Conservation (phyloP, 176 grass and related monocot genomes). For the Tuctoria greenei region DNA sequence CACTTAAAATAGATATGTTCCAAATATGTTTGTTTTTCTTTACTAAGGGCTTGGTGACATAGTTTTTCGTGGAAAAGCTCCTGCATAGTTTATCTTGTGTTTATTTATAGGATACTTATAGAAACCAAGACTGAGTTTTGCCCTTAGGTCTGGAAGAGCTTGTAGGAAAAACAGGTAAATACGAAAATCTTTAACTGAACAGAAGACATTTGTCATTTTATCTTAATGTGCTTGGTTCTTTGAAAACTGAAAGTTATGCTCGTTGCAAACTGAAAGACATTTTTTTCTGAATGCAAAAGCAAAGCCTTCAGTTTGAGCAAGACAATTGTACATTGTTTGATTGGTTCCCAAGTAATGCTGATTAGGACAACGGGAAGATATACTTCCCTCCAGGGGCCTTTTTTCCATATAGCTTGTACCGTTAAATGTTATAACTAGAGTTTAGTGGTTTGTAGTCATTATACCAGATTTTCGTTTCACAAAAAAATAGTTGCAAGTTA, state of each 20-base stretch:
- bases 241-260: conserved; percentile 3
- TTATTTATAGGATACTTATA: conserved; percentile 37
- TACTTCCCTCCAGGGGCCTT: conserved; percentile 1
- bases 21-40: conserved; percentile 13
- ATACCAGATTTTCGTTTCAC: conserved; percentile 18
- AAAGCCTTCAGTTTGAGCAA: conserved; percentile 40
- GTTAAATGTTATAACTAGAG: conserved; percentile 16
- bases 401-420: conserved; percentile 36
- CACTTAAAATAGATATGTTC: conserved; percentile 32
- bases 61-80: conserved; percentile 30
- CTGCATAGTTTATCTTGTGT: conserved; percentile 35
- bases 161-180: conserved; percentile 45
- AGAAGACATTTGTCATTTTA: background rate
- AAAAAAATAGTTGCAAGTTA: conserved; percentile 14
- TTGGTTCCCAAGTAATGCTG: conserved; percentile 30
- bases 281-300: conserved; percentile 34
- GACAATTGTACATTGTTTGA: conserved; percentile 60
- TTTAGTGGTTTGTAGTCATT: background rate
- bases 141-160: conserved; percentile 12
- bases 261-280: background rate
- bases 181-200: conserved; percentile 8
- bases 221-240: conserved; percentile 5
- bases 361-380: conserved; percentile 33
- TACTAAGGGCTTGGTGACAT: background rate
- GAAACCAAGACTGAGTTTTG: conserved; percentile 38